A percentile compares a stretch with the other conserved stretches of the same genome.
These are phyloP conservation scores for Fagopyrum esculentum DNA, from an alignment of 148 eudicot genomes.

Conservation along the genomic window DNA sequence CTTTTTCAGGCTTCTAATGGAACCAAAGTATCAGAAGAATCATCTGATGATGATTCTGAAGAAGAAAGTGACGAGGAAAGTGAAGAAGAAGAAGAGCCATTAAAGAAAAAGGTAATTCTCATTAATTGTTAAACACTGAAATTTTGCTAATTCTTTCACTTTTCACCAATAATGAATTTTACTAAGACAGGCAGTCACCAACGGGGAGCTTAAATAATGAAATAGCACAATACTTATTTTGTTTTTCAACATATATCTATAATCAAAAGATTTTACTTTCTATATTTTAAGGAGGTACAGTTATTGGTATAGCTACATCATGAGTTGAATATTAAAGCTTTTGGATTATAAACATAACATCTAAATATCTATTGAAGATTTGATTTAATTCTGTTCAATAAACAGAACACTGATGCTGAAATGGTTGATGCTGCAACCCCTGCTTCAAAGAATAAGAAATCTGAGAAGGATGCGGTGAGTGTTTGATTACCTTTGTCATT, in stretches of 20 bases:
- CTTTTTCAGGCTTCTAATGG: neutral
- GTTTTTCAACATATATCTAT: no score
- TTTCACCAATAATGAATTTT: no score
- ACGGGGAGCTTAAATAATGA: no score
- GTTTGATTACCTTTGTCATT: neutral
- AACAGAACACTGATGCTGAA: constrained; percentile 61
- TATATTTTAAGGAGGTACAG: no score
- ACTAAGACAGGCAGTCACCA: no score
- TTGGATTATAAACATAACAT: neutral
- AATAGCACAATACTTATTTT: no score
- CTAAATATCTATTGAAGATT: neutral
- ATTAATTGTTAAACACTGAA: no score
- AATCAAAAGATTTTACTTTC: no score
- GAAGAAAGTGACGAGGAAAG: constrained; percentile 11
- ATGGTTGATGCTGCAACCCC: constrained; percentile 63
- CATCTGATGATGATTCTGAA: neutral
- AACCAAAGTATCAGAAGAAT: neutral
- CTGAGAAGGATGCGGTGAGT: constrained; percentile 22
- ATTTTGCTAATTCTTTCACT: no score
- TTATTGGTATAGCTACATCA: no score
- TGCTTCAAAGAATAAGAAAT: no score
- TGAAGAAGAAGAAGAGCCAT: constrained; percentile 4
- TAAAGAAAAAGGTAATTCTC: neutral
- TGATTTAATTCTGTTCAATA: neutral
- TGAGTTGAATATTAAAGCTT: neutral